These are phyloP conservation scores for Ettlia oleoabundans DNA, from an alignment of 139 green algal species.

Conservation along the genomic window DNA sequence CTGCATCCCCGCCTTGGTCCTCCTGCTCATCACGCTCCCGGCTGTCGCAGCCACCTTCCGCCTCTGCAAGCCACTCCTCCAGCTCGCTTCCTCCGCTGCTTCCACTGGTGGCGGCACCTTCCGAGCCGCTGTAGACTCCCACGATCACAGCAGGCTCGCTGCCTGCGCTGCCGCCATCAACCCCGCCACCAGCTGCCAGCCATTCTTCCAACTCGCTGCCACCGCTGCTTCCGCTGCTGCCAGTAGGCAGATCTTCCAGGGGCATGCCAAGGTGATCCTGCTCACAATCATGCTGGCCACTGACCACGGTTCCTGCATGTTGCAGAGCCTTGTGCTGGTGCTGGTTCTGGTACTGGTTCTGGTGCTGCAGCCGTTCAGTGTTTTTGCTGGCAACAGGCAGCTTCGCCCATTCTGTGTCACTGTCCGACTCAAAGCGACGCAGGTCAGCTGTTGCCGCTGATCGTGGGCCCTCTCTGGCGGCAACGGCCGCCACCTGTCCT, in stretches of 20 bases:
- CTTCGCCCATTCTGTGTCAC: not conserved
- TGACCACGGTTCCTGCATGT: not conserved
- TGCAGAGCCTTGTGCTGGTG: not conserved
- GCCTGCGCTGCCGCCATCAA: not conserved
- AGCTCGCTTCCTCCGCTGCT: slow-evolving; percentile 14
- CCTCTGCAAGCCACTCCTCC: not conserved
- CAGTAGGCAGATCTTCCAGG: not conserved
- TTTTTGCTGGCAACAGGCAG: not conserved
- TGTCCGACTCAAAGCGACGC: slow-evolving; percentile 25
- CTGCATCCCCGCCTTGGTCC: not conserved
- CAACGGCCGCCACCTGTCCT: not conserved
- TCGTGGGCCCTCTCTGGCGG: not conserved
- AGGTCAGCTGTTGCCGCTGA: slow-evolving; percentile 4
- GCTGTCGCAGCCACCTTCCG: not conserved
- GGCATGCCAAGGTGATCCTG: not conserved
- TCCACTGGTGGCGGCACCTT: not conserved
- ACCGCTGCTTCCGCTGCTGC: slow-evolving; percentile 28
- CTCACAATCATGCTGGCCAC: not conserved
- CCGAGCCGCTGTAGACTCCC: not conserved
- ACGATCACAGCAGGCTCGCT: not conserved
- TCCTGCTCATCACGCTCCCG: not conserved
- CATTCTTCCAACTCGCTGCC: slow-evolving; percentile 23
- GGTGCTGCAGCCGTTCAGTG: not conserved
- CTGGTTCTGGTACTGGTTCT: not conserved
- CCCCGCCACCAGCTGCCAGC: not conserved